Conservation (phyloP, 108 stramenopile genomes). For the Nitzschia sp. region DNA sequence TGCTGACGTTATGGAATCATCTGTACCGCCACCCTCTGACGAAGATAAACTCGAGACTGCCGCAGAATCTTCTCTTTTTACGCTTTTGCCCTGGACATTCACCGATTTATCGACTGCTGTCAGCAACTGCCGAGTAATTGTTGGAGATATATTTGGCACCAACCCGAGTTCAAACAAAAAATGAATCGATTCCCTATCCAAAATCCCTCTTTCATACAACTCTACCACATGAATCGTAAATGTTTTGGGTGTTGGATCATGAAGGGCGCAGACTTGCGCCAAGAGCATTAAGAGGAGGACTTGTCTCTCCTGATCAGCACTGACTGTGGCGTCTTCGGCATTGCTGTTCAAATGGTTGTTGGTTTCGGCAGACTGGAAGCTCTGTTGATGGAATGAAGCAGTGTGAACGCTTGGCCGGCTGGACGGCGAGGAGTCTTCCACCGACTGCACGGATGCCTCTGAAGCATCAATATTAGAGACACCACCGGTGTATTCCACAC, state of each 20-base stretch:
- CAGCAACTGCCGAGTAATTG: background rate
- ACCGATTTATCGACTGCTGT: background rate
- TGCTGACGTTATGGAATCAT: background rate
- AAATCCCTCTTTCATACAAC: constrained; percentile 85
- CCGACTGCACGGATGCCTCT: background rate
- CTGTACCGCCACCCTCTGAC: background rate
- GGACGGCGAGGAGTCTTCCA: background rate
- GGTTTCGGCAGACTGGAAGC: background rate
- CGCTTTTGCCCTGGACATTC: background rate
- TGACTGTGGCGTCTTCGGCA: constrained; percentile 10
- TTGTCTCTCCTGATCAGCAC: constrained; percentile 71
- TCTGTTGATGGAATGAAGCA: constrained; percentile 11
- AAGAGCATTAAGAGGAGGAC: constrained; percentile 85
- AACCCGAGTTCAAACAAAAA: constrained; percentile 90
- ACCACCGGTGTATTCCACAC: too few species aligned
- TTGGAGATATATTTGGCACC: constrained; percentile 53
- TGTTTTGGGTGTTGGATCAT: constrained; percentile 92
- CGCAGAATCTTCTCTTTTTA: background rate
- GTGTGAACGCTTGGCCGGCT: constrained; percentile 9
- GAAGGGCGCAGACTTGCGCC: constrained; percentile 88
- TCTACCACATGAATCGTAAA: constrained; percentile 89
- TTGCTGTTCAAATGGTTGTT: background rate
- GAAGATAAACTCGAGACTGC: background rate
- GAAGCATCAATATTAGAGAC: background rate
- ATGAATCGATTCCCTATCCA: constrained; percentile 82